Conservation (phyloP, 2,329 filamentous ascomycete species). For the Epichloe bromicola region DNA sequence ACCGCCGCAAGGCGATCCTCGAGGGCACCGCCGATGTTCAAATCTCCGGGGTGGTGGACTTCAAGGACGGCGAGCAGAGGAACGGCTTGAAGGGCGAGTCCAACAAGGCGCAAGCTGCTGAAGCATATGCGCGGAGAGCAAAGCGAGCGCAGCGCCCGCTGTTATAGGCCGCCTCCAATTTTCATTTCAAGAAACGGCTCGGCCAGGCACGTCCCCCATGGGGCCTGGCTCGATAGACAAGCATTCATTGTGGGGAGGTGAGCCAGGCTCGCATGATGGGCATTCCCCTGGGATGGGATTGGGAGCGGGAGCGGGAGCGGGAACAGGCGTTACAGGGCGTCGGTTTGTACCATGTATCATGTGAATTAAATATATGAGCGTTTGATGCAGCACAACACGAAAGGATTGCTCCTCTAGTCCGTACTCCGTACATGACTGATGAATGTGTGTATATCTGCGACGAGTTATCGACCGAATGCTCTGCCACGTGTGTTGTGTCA, state of each 20-base stretch:
- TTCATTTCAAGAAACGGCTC: too few relatives aligned
- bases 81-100: constrained; percentile 10
- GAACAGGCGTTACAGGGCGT: neutral
- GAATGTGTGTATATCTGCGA: too few relatives aligned
- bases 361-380: neutral
- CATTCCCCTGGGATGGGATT: too few relatives aligned
- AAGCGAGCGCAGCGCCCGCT: neutral
- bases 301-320: too few relatives aligned
- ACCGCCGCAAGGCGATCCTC: constrained; percentile 42
- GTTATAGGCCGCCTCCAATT: neutral
- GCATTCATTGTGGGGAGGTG: too few relatives aligned
- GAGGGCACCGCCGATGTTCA: constrained; percentile 33
- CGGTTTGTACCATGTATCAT: neutral
- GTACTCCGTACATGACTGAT: too few relatives aligned
- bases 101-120: constrained; percentile 2
- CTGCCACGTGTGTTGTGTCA: too few relatives aligned
- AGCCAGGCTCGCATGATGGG: too few relatives aligned
- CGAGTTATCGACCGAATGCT: too few relatives aligned
- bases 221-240: too few relatives aligned
- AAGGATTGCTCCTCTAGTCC: too few relatives aligned
- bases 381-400: neutral
- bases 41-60: constrained; percentile 21
- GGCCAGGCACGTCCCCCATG: too few relatives aligned
- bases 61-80: constrained; percentile 13
- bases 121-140: constrained; percentile 1